These are phyloP conservation scores for Leccinellum rugosiceps DNA, from an alignment of 768 basidiomycete species.

Conservation along the genomic window DNA sequence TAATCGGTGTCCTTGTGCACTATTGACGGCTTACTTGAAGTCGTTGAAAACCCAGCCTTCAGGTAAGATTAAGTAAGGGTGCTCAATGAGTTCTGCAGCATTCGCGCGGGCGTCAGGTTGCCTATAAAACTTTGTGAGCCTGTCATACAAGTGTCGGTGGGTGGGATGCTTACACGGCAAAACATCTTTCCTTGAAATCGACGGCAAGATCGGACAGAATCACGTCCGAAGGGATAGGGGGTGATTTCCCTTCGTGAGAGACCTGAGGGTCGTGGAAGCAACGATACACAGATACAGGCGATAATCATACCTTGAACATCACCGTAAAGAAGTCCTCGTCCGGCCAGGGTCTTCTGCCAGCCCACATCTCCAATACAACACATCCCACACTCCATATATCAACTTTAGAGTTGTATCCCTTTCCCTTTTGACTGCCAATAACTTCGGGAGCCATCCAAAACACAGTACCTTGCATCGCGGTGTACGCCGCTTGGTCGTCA, in stretches of 20 bases:
- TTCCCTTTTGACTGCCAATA: conserved; percentile 72
- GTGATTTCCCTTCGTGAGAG: conserved; percentile 79
- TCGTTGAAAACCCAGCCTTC: conserved; percentile 74
- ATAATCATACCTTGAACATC: conserved; percentile 77
- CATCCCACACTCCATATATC: conserved; percentile 99
- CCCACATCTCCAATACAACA: conserved; percentile 99
- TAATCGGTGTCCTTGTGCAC: conserved; percentile 15
- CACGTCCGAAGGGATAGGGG: conserved; percentile 86
- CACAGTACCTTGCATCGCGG: conserved; percentile 95
- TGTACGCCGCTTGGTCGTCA: conserved; percentile 78
- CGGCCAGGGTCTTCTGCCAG: conserved; percentile 92
- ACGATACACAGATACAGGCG: background rate
- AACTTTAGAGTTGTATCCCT: conserved; percentile 94
- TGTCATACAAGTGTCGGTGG: background rate
- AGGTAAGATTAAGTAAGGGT: conserved; percentile 73
- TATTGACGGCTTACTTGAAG: conserved; percentile 27
- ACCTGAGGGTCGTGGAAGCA: conserved; percentile 46
- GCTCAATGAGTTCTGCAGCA: conserved; percentile 73
- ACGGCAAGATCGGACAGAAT: conserved; percentile 69
- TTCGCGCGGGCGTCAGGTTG: conserved; percentile 82
- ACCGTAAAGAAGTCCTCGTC: conserved; percentile 88
- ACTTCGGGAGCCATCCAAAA: conserved; percentile 99
- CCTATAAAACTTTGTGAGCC: conserved; percentile 34
- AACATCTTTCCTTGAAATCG: conserved; percentile 86
- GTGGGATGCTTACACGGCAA: conserved; percentile 68